Conservation (phyloP, 1,139 yeast species). For the Debaryomycetaceae sp. region DNA sequence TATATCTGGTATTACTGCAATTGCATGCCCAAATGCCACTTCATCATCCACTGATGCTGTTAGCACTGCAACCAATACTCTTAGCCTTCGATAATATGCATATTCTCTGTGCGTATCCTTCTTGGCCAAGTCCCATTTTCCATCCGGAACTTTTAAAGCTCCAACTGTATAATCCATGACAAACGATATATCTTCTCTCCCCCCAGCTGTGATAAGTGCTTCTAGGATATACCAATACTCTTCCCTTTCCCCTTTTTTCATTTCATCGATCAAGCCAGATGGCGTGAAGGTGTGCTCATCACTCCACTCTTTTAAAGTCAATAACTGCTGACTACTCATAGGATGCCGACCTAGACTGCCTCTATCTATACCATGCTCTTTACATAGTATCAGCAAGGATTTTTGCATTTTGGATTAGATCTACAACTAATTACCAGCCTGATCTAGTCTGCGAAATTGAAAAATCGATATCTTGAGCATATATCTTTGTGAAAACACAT, state of each 20-base stretch:
- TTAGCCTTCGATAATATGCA: conserved; percentile 1
- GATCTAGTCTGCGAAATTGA: not conserved
- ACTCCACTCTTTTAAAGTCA: not conserved
- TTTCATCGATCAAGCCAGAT: not conserved
- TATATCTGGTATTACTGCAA: not conserved
- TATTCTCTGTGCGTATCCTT: not conserved
- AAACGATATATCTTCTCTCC: not conserved
- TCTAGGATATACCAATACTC: not conserved
- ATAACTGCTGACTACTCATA: not conserved
- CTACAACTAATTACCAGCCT: no score
- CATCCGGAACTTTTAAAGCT: conserved; percentile 5
- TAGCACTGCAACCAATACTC: conserved; percentile 2
- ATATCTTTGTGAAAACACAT: not conserved
- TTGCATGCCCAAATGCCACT: not conserved
- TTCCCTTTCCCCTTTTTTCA: not conserved
- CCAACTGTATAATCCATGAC: not conserved
- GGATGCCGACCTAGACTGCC: not conserved
- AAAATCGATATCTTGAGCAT: not conserved
- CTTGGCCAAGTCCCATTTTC: conserved; percentile 8
- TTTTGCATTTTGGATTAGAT: not conserved
- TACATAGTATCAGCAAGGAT: not conserved
- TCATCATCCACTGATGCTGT: not conserved
- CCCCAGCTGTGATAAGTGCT: not conserved
- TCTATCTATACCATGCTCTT: not conserved
- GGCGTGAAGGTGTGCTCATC: not conserved